Evolutionary conservation across 768 basidiomycete genomes (phyloP), one percentile per base, ranked within the genome.

Genomic region (Leucocoprinus leucothites): DNA sequence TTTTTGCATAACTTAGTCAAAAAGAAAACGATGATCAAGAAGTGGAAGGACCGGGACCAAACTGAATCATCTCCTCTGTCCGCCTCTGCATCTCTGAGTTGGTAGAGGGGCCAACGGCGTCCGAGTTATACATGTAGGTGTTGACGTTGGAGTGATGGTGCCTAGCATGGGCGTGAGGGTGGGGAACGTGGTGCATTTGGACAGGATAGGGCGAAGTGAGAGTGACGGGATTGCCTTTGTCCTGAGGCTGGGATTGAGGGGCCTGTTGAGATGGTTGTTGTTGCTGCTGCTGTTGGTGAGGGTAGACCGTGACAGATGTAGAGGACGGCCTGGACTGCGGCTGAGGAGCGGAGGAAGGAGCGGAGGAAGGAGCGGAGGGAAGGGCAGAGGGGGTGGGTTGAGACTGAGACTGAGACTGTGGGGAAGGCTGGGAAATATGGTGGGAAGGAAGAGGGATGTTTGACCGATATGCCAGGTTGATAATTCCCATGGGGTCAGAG

Each of bases 141-240:
- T 69, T 72, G 61, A 84, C 59, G 57, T 78, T 74, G 2, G 80
- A 77, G 61, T 85, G 84, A 59, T 86, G 88, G 58, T 87, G 86
- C 31, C 86, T 80, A 0, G 87, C 84, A 61, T 90, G 87, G 0
- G 87, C 86, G 56, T 89, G 88, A 1, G 88, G 86, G 59, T 89
- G 88, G 1, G 88, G 86, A 43, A 90, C 86, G 59, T 89, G 89
- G 61, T 90, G 88, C 85, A 91, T 87, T 63, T 81, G 85, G 21
- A 76, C 64, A 13, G 79, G 69, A 64, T 85, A 89, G 16, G 85
- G 80, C n/a, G 82, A 70, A 51, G 78, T 82, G 25, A 87, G 71
- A 1, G 78, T 73, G 31, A 82, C 73, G 3, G 69, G n/a, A n/a
- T 51, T 61, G 61, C n/a, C 44, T 48, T 58, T 55, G 42, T 52